Percentiles rank a stretch among this genome's conserved stretches.
These are phyloP conservation scores for Hymenoscyphus fraxineus DNA, from an alignment of 2,329 filamentous ascomycete species.

Conservation along the genomic window DNA sequence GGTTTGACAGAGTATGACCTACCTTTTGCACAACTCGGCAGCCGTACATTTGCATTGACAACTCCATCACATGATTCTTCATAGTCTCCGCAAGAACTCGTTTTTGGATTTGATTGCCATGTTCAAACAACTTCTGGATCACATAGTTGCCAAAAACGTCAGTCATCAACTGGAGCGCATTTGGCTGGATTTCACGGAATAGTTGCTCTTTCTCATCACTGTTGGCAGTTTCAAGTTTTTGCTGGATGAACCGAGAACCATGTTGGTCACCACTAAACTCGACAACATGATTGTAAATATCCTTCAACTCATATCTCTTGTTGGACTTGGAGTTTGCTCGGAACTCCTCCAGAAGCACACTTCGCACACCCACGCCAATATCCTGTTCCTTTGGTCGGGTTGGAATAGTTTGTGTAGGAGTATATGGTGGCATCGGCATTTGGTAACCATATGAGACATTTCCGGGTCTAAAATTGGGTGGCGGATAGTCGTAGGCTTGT, in stretches of 20 bases:
- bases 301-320: constrained; percentile 76
- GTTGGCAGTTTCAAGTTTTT: constrained; percentile 86
- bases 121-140: constrained; percentile 95
- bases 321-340: constrained; percentile 68
- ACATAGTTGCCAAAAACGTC: constrained; percentile 99
- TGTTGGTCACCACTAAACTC: constrained; percentile 96
- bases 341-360: constrained; percentile 75
- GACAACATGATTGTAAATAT: constrained; percentile 82
- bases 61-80: constrained; percentile 74
- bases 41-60: constrained; percentile 87
- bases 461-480: constrained; percentile 35
- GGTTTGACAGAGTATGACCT: constrained; percentile 19
- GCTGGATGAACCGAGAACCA: constrained; percentile 91
- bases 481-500: constrained; percentile 39
- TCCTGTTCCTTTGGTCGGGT: constrained; percentile 35
- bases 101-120: constrained; percentile 92
- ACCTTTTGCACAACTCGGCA: constrained; percentile 96
- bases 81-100: constrained; percentile 80
- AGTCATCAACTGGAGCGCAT: constrained; percentile 85
- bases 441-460: constrained; percentile 37
- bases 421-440: constrained; percentile 31
- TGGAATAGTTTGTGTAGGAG: constrained; percentile 25
- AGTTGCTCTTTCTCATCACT: constrained; percentile 93
- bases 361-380: constrained; percentile 55
- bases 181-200: constrained; percentile 80